These are phyloP conservation scores for Olyra latifolia DNA, from an alignment of 176 grass and related monocot species.

Conservation along the genomic window DNA sequence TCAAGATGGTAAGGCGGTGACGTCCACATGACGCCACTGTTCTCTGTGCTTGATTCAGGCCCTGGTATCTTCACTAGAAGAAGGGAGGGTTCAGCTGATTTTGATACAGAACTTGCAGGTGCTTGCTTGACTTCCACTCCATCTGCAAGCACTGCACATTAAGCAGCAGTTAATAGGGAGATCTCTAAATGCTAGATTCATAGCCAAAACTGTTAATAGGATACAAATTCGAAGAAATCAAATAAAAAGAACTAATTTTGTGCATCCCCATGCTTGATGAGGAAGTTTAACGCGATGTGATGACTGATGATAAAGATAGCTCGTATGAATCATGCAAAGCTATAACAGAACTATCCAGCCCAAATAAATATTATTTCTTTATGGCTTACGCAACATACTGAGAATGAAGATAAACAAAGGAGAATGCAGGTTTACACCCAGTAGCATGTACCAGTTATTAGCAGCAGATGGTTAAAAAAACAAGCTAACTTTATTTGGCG, in stretches of 20 bases:
- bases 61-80: conserved; percentile 61
- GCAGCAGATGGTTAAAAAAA: neutral
- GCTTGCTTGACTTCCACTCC: conserved; percentile 47
- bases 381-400: neutral
- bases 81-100: conserved; percentile 47
- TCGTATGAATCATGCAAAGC: neutral
- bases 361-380: neutral
- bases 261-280: neutral
- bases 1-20: conserved; percentile 67
- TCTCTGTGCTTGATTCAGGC: conserved; percentile 47
- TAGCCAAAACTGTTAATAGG: neutral
- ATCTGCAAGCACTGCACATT: conserved; percentile 37
- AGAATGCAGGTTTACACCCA: neutral
- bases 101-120: conserved; percentile 38
- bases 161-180: conserved; percentile 34
- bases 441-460: neutral
- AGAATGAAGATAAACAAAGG: neutral
- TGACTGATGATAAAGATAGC: neutral
- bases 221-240: neutral
- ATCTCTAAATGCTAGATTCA: neutral
- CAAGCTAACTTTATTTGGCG: neutral
- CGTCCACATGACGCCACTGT: conserved; percentile 63
- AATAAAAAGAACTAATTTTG: neutral
- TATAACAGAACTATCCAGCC: neutral
- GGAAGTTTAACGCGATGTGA: neutral